phyloP scores from a whole-genome alignment of 23 red algal genomes.

The Gracilaria domingensis region DNA sequence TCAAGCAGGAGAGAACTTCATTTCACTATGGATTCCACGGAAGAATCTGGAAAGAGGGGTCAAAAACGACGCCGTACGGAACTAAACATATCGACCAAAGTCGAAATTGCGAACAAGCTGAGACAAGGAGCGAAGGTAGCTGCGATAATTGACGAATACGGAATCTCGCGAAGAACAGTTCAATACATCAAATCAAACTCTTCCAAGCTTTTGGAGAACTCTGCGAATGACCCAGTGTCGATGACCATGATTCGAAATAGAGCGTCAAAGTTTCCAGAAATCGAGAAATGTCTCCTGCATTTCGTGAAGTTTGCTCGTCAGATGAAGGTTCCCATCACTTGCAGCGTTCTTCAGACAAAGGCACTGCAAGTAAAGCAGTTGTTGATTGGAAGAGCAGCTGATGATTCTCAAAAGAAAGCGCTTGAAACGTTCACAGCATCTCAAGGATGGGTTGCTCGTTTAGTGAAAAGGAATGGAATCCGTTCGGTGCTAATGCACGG shows the following conservation, averaged over 20 bases:
- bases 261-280: constrained; percentile 23
- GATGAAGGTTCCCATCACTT: constrained; percentile 10
- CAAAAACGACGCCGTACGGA: constrained; percentile 7
- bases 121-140: neutral
- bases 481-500: constrained; percentile 41
- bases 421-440: constrained; percentile 45
- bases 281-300: constrained; percentile 25
- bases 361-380: neutral
- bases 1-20: neutral
- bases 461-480: constrained; percentile 36
- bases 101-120: constrained; percentile 21
- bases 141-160: constrained; percentile 17
- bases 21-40: neutral
- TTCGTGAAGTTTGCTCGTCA: constrained; percentile 1
- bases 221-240: neutral
- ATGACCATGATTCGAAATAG: constrained; percentile 17
- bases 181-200: constrained; percentile 28
- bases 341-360: constrained; percentile 13
- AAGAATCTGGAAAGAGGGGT: neutral
- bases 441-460: constrained; percentile 35
- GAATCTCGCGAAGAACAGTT: constrained; percentile 18
- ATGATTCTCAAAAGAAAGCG: constrained; percentile 4
- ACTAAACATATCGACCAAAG: constrained; percentile 9
- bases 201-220: constrained; percentile 19
- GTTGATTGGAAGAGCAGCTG: neutral